Evolutionary conservation across 164 flowering plant species (phyloP), one percentile per base, ranked within the genome.

Genomic region (Echeveria elegans): DNA sequence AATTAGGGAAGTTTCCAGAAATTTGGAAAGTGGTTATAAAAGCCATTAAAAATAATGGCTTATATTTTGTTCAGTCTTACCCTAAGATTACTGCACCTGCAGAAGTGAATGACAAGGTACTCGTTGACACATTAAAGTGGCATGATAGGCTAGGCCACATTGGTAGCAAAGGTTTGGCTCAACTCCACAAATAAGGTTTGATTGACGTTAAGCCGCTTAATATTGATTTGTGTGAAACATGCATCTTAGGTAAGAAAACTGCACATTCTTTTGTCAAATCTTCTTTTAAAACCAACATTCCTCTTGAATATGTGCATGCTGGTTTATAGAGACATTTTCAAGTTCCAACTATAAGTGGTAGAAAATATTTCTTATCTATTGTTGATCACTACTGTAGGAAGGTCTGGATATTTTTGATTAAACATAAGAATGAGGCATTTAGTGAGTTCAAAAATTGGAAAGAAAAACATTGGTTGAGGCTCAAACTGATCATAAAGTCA

Each of bases 281-380:
- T 29, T 26, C 38, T 16, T 62, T 6, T n/a, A n/a, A n/a, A n/a
- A n/a, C n/a, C n/a, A n/a, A n/a, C n/a, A n/a, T n/a, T n/a, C n/a
- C n/a, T n/a, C n/a, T n/a, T n/a, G 64, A 62, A 29, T 62, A 30
- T 62, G 18, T 62, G 64, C 64, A 62, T 26, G 4, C 36, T 15
- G 32, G 32, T 62, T 24, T 62, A 4, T 62, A 6, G 64, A 38
- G 64, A 6, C 37, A 34, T 26, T n/a, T 38, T 1, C 32, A 30
- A 16, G 6, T 21, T 1, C 19, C 37, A 4, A n/a, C 36, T 62
- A 6, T 2, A 30, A 30, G 38, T 62, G 64, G 64, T 2, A 30
- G 38, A 31, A 6, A 56, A 11, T 56, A 15, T 28, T 15, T 56
- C 29, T 28, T 56, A 23, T 23, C 61, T 2, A 23, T 56, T 56